phyloP scores from a whole-genome alignment of 2,329 filamentous ascomycete genomes.

The Colletotrichum abscissum region DNA sequence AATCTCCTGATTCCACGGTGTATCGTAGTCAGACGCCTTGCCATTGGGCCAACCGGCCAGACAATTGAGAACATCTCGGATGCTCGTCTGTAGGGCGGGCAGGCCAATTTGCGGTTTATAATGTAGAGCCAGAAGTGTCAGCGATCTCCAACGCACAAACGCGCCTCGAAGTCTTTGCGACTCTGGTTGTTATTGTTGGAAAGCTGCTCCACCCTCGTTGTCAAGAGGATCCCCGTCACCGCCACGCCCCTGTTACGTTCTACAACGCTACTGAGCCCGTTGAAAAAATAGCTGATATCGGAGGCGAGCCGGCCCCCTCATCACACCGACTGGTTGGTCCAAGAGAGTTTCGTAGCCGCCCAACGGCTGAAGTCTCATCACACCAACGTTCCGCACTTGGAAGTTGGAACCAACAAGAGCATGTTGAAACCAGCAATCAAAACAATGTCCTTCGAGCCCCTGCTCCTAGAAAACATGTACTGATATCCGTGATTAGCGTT shows the following conservation, averaged over 20 bases:
- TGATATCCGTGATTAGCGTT: background rate
- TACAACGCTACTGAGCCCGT: background rate
- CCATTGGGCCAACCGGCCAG: conserved; percentile 48
- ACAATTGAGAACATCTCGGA: conserved; percentile 3
- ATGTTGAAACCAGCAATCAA: background rate
- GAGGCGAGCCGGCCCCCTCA: background rate
- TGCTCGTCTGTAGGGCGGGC: background rate
- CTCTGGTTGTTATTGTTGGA: background rate
- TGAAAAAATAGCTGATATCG: background rate
- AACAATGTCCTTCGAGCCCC: background rate
- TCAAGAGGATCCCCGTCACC: background rate
- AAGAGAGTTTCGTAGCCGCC: background rate
- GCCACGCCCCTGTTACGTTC: background rate
- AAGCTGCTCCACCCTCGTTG: background rate
- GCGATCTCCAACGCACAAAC: background rate
- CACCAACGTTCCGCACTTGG: background rate
- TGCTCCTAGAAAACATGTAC: background rate
- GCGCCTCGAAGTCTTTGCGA: background rate
- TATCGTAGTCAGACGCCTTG: conserved; percentile 57
- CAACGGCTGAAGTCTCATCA: background rate
- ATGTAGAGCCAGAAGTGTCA: background rate
- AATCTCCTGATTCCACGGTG: conserved; percentile 35
- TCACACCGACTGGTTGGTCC: background rate
- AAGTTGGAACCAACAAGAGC: background rate
- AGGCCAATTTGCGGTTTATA: background rate